Evolutionary conservation across 768 basidiomycete species (phyloP), one percentile per base, ranked within the genome.

Genomic region (Pisolithus sp.): DNA sequence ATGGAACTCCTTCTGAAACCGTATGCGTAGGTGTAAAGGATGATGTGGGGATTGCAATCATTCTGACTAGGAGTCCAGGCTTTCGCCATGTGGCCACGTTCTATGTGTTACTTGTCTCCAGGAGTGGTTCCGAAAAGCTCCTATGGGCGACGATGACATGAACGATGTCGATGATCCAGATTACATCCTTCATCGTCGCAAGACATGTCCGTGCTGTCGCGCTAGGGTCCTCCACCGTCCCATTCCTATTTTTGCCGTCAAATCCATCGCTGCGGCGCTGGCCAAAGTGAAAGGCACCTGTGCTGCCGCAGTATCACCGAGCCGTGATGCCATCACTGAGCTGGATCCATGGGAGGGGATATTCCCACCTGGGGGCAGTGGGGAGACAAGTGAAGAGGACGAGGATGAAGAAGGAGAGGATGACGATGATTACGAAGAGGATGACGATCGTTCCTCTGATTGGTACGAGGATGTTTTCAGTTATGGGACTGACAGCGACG

Each of bases 31-130:
- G 84, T 77, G 31, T 31, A 50, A 10, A 46, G 6, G 21, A 13
- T 26, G 36, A 5, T 4, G 13, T 45, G 4, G 20, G n/a, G 31
- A 21, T 17, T 36, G 31, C 28, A 7, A 21, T 8, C 4, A 2
- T 31, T 2, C 31, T 47, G n/a, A 47, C 18, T 47, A 31, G n/a
- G 3, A 15, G 18, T 38, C 15, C 48, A 87, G 86, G 2, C 72
- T 89, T 41, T 77, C 84, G 1, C 87, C 87, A 0, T 89, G 87
- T 59, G 87, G 87, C 1, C 87, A 89, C 57, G 76, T 86, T n/a
- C 71, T 86, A n/a, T 89, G 87, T 51, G 74, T 85, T 24, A 57
- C 60, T 3, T 89, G 87, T 58, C 77, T 89, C 8, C 83, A 86
- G 64, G 80, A 83, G 57, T 89, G 87, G 87, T 89, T 89, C 68